Base-by-base conservation (phyloP, 805 yeast genomes). In the Ogataea paradorogensis region DNA sequence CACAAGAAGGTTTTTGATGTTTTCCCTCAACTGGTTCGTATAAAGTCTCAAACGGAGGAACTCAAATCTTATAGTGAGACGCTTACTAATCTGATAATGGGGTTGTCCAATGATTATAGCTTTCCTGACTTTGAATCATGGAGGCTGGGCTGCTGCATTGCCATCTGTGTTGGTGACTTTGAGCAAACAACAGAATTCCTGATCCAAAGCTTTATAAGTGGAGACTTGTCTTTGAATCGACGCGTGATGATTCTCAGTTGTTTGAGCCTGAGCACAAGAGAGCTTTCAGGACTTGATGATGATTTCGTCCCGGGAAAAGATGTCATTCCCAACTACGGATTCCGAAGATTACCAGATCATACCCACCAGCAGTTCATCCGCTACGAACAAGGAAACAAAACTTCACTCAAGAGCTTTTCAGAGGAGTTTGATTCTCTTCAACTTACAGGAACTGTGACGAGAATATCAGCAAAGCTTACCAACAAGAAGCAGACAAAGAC, bases 151-250 rank as follows among this genome's bases (percentile, higher is more conserved):
- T 69, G 82, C 10, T 52, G 89, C 56, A 75, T 82, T 6, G 78
- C 93, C 2, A 67, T 87, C 1, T 64, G 85, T 13, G 80, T 74
- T 0, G 66, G 80, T 0, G 69, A 69, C 33, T 58, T 56, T 30
- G 66, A 71, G 4, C 36, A 25, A 7, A 51, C 67, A 2, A 78
- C 87, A 0, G 54, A 64, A 1, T 67, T 71, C 20, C 55, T 80
- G 0, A 60, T 75, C 28, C 55, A 66, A 20, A 58, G 81, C 13
- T 63, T 89, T 13, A 65, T 77, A 25, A 68, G 73, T 0, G 89
- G 90, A 0, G 99, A 91, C 53, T 78, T 83, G 46, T 87, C 95
- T 0, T 58, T 93, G 14, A 93, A 84, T 45, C 90, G 82, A 44
- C 62, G 98, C 33, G 69, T 90, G 63, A 63, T 76, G 21, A 67